Evolutionary conservation across 148 eudicot species (phyloP).

Genomic region (Talinum fruticosum): DNA sequence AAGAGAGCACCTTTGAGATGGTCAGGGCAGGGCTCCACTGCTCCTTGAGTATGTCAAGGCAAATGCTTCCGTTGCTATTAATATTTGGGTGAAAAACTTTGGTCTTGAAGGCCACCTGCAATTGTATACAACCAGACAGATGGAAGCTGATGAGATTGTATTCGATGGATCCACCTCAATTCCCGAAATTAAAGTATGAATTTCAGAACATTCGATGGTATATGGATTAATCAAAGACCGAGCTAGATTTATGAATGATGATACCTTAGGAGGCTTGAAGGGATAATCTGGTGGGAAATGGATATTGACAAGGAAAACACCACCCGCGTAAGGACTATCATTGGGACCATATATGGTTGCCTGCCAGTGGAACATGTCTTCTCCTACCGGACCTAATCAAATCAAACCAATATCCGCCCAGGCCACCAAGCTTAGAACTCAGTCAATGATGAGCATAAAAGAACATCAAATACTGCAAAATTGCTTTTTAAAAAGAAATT

Average conservation of each 20-base stretch:
- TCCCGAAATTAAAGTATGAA: not conserved
- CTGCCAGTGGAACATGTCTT: constrained; percentile 73
- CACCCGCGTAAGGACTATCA: constrained; percentile 65
- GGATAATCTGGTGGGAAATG: constrained; percentile 76
- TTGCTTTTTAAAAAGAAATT: not conserved
- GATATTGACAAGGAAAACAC: constrained; percentile 56
- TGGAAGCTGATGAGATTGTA: not conserved
- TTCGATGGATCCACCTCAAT: no score
- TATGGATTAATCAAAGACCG: not conserved
- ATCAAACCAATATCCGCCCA: not conserved
- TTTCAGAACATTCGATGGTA: no score
- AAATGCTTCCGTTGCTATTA: constrained; percentile 62
- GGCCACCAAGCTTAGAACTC: not conserved
- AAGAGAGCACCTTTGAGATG: constrained; percentile 58
- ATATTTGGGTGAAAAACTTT: constrained; percentile 72
- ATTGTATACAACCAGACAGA: not conserved
- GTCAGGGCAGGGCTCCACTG: constrained; percentile 85
- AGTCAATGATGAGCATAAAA: not conserved
- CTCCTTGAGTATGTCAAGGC: constrained; percentile 75
- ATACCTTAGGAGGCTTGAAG: constrained; percentile 77
- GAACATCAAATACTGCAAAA: not conserved
- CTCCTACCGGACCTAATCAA: constrained; percentile 52
- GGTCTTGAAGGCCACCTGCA: constrained; percentile 70
- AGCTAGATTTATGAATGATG: not conserved
- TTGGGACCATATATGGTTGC: constrained; percentile 66